Evolutionary conservation across 78 protist genomes (phyloP), one percentile per base, ranked within the genome.

Genomic region (Cavenderia fasciculata): DNA sequence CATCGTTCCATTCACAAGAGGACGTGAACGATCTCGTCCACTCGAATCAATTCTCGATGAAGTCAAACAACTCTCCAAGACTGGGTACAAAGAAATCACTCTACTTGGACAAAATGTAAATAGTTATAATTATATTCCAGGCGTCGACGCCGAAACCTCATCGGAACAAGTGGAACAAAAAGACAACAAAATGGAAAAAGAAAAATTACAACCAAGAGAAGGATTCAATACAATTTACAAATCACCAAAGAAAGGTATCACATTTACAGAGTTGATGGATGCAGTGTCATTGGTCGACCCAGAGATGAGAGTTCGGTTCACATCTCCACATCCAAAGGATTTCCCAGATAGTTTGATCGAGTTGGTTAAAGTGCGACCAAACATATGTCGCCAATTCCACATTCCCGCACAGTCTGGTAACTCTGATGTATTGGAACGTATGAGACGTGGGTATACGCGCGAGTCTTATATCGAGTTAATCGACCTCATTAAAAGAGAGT

Each of bases 301-400:
- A 40, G 92, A 92, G 47, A 65, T 97, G 86, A 84, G 99, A 59
- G 41, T 95, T 36, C 86, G 99, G 33, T 97, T 96, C 77, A 97
- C 99, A 27, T 91, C 96, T 49, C 99, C 99, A 3, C 99, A 97
- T 73, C 99, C 99, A 10, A 96, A 97, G 68, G 97, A 96, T 87
- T 96, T 95, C 21, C 96, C 97, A n/a, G 86, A 87, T 63, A 94
- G 56, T 77, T 49, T 90, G 59, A 33, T 95, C 33, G 63, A 59
- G 8, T 36, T 92, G 34, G 70, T 95, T 36, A 71, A 61, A 23
- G 36, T 38, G 7, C 36, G 86, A 41, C 89, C 93, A 43, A 97
- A 97, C 88, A 43, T 96, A 27, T 95, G 97, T 85, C 88, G 87
- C 52, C 12, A 7, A n/a, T 31, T 96, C 23, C 98, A 96, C 85